A percentile compares a stretch with the other conserved stretches of the same genome.
Conservation (phyloP, 768 basidiomycete species). For the Tubosaeta sp. region DNA sequence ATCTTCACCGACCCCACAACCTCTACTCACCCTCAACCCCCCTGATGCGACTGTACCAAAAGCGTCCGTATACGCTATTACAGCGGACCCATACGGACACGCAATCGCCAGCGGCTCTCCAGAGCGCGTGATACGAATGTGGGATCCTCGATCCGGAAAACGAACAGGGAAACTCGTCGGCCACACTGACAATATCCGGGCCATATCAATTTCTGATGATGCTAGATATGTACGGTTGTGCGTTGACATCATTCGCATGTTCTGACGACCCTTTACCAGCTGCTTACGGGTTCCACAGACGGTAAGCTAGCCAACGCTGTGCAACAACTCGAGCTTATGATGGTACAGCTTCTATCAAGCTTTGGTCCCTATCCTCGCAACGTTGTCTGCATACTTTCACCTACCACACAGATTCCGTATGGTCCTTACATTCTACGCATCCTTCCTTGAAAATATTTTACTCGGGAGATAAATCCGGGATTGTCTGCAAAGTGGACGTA, state of each 20-base stretch:
- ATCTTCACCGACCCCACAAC: slow-evolving; percentile 36
- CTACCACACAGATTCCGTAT: slow-evolving; percentile 91
- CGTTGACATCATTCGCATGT: slow-evolving; percentile 1
- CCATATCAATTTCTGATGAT: slow-evolving; percentile 86
- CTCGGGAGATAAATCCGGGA: slow-evolving; percentile 90
- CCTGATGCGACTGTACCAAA: slow-evolving; percentile 65
- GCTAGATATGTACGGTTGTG: slow-evolving; percentile 71
- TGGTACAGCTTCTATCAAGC: slow-evolving; percentile 69
- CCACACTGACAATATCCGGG: slow-evolving; percentile 95
- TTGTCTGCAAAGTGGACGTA: slow-evolving; percentile 88
- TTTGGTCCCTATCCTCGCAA: slow-evolving; percentile 90
- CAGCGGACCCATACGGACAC: slow-evolving; percentile 74
- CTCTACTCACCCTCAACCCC: slow-evolving; percentile 63
- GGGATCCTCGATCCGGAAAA: slow-evolving; percentile 89
- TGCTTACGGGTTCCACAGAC: slow-evolving; percentile 84
- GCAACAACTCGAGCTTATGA: slow-evolving; percentile 11
- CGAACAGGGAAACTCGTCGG: slow-evolving; percentile 85
- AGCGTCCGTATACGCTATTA: slow-evolving; percentile 73
- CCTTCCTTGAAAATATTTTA: slow-evolving; percentile 87
- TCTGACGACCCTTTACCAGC: slow-evolving; percentile 34
- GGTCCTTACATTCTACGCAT: slow-evolving; percentile 87
- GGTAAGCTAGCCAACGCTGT: slow-evolving; percentile 29
- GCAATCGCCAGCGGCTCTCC: slow-evolving; percentile 88
- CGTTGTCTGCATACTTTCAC: slow-evolving; percentile 94
- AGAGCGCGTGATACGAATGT: slow-evolving; percentile 84